Evolutionary conservation across 306 rosid species (phyloP), one percentile per base, ranked within the genome.

Genomic region (Trifolium dubium): DNA sequence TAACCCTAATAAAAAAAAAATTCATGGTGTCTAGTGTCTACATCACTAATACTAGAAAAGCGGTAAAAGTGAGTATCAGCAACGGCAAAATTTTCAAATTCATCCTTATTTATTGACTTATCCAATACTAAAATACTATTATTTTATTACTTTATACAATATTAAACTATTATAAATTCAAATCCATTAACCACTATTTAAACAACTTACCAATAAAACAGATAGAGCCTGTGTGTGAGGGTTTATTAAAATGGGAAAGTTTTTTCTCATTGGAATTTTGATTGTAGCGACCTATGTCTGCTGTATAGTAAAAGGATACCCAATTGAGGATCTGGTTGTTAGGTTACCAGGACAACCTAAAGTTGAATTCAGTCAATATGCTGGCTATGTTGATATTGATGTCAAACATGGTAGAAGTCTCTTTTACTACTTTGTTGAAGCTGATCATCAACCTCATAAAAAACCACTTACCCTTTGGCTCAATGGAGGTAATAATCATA

Each of bases 391-490:
- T 75, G 96, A 90, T 77, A 88, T 93, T 2, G 96, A 93, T 78
- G 81, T 86, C 13, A 79, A 77, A 5, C 78, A 84, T 70, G 97
- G 98, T 3, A 87, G 89, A 64, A 92, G 98, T 66, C 68, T 92
- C 59, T 92, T 92, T 73, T 92, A 92, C 73, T 92, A 92, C 75
- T 92, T 92, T 75, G 96, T 84, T 34, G 97, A 93, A 72, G 98
- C 97, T 62, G 85, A 89, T 0, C 67, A 73, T 1, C 74, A 73
- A 8, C 74, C 87, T 75, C 63, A 85, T 43, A 74, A 72, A 11
- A 89, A 87, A 50, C 87, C 98, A 10, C 88, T 93, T 49, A 17
- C 90, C 62, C 92, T 93, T 55, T 93, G 98, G 98, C 98, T 93
- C 82, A 90, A 93, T 86, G 98, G 98, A 90, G 98, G 98, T 53